Evolutionary conservation across 2,329 filamentous ascomycete genomes (phyloP), one percentile per base, ranked within the genome.

Genomic region (Lecanicillium sp.): DNA sequence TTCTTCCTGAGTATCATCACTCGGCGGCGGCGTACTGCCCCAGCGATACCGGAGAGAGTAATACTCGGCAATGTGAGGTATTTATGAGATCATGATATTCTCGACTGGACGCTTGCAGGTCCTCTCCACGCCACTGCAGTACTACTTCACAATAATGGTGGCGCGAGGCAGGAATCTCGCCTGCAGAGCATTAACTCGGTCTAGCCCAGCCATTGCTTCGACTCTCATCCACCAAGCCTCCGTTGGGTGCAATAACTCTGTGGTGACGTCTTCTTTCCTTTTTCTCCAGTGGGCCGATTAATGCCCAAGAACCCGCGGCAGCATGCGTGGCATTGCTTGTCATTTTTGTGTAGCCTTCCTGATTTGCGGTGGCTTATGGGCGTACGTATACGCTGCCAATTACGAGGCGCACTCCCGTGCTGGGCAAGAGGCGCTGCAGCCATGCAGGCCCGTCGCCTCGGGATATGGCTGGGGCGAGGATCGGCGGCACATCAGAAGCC

Each of bases 341-440:
- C n/a, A n/a, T n/a, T n/a, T n/a, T n/a, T n/a, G n/a, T n/a, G n/a
- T n/a, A n/a, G n/a, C n/a, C n/a, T n/a, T n/a, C n/a, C n/a, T 40
- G 44, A 47, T 47, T 30, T 38, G 44, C 36, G 36, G 44, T 40
- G 44, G 44, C 44, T 47, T 40, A 29, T 36, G 40, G 27, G 26
- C 26, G 12, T 14, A 29, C 43, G 29, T 35, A 44, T 12, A 26
- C n/a, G 20, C 29, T 19, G 17, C 41, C 29, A 44, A 44, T 45
- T 37, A 30, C 43, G 26, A 45, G 23, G 23, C 23, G 23, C 19
- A 11, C 15, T 44, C 42, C 24, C 33, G 29, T 45, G 32, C 12
- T 30, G 10, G 38, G 15, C 33, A n/a, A n/a, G 23, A 14, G n/a
- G 21, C 32, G 32, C 15, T 8, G 24, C 12, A 20, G 23, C 24